Percentiles rank a stretch among this genome's conserved stretches.
These are phyloP conservation scores for Gossypium stocksii DNA, from an alignment of 345 rosid genomes.

Conservation along the genomic window DNA sequence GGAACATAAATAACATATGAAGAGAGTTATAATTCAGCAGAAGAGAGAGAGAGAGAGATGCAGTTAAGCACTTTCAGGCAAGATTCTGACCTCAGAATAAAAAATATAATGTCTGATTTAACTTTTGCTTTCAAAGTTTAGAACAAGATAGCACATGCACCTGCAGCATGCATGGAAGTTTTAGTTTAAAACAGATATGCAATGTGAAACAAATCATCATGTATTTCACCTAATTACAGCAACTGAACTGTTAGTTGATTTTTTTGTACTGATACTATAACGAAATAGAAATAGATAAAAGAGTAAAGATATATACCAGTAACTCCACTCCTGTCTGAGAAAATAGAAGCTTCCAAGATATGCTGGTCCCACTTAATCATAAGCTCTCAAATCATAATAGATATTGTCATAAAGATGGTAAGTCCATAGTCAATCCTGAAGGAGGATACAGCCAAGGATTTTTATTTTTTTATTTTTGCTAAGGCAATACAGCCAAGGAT, in stretches of 20 bases:
- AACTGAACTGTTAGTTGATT: neutral
- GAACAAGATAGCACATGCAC: neutral
- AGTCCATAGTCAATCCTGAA: slow-evolving; percentile 4
- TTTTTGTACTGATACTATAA: neutral
- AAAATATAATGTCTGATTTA: neutral
- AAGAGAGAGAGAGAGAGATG: slow-evolving; percentile 6
- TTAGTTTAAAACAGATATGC: neutral
- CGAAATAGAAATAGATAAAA: neutral
- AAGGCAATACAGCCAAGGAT: neutral
- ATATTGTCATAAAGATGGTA: neutral
- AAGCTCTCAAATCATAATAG: neutral
- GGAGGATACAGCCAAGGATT: slow-evolving; percentile 1
- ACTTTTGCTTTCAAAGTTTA: neutral
- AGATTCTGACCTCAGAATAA: slow-evolving; percentile 2
- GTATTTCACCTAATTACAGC: neutral
- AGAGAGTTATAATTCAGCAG: slow-evolving; percentile 15
- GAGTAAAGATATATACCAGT: neutral
- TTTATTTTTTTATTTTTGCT: too few species aligned
- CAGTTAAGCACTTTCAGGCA: neutral
- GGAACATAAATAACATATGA: slow-evolving; percentile 1
- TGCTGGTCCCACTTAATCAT: neutral
- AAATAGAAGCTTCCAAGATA: slow-evolving; percentile 5
- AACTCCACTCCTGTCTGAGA: slow-evolving; percentile 1
- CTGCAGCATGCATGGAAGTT: neutral
- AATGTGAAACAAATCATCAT: neutral